Conservation (phyloP, 495 filamentous ascomycete genomes). For the Cudoniella acicularis region DNA sequence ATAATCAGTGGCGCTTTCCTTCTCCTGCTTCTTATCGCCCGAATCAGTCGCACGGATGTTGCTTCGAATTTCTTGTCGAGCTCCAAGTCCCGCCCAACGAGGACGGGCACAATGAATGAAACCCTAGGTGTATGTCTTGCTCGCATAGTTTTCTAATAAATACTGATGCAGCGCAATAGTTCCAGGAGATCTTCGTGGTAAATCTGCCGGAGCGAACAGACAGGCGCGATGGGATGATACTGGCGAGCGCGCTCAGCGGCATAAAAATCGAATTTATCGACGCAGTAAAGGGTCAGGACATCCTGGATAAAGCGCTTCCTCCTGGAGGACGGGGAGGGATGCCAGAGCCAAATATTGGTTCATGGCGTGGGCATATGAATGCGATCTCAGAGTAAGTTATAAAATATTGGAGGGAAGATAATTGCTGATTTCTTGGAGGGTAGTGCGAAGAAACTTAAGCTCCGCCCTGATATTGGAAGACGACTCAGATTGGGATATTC, state of each 20-base stretch:
- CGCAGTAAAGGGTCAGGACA: constrained; percentile 31
- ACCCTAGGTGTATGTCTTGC: neutral
- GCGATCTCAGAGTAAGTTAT: constrained; percentile 27
- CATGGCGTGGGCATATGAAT: constrained; percentile 37
- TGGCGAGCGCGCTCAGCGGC: constrained; percentile 30
- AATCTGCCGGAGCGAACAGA: constrained; percentile 37
- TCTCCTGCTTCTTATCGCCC: neutral
- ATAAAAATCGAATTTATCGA: constrained; percentile 35
- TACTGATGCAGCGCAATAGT: constrained; percentile 6
- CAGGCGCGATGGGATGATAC: constrained; percentile 35
- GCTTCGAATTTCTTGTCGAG: neutral
- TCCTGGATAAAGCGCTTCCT: constrained; percentile 31
- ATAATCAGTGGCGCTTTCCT: neutral
- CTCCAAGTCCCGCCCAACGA: neutral
- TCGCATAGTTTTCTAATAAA: neutral
- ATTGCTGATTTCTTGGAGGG: too few relatives aligned
- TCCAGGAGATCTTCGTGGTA: constrained; percentile 32
- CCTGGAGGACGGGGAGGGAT: neutral
- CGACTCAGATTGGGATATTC: constrained; percentile 46
- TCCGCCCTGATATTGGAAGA: constrained; percentile 46
- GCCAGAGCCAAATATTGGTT: constrained; percentile 28
- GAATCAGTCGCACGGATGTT: neutral
- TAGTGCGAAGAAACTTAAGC: constrained; percentile 37
- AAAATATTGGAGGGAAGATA: too few relatives aligned
- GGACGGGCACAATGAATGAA: neutral